A percentile compares a stretch with the other conserved stretches of the same genome.
Evolutionary conservation across 2,329 filamentous ascomycete species (phyloP).

Genomic region (Aspergillus persii): DNA sequence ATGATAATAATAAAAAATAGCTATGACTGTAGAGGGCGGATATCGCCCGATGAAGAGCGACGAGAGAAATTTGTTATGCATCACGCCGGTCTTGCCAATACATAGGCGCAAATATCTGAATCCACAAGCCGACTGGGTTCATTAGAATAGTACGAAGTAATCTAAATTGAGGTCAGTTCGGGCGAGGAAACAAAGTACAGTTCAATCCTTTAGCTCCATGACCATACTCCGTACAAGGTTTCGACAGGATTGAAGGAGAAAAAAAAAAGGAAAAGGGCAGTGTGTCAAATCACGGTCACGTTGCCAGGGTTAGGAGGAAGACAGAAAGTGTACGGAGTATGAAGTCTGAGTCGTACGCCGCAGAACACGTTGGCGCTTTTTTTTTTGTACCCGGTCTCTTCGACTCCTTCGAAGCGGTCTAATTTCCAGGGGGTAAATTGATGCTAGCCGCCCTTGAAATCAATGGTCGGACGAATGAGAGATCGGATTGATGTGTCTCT

Average conservation of each 20-base stretch:
- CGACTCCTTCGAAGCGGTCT: not conserved
- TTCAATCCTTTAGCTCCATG: not conserved
- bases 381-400: not conserved
- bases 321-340: not conserved
- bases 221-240: not conserved
- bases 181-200: not conserved
- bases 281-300: slow-evolving; percentile 3
- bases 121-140: not conserved
- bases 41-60: slow-evolving; percentile 7
- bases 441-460: slow-evolving; percentile 3
- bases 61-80: slow-evolving; percentile 3
- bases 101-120: not conserved
- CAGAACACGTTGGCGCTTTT: not conserved
- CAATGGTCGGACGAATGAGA: slow-evolving; percentile 13
- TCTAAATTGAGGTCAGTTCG: not conserved
- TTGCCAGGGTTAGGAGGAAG: slow-evolving; percentile 1
- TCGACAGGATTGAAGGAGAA: not conserved
- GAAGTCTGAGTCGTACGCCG: not conserved
- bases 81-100: not conserved
- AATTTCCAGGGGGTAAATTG: slow-evolving; percentile 1
- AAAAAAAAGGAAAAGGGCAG: not conserved
- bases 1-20: not conserved
- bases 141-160: slow-evolving; percentile 1
- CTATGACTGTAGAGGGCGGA: slow-evolving; percentile 5
- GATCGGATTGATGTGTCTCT: slow-evolving; percentile 8